Evolutionary conservation across 768 basidiomycete species (phyloP).

Genomic region (Gelatoporia subvermispora): DNA sequence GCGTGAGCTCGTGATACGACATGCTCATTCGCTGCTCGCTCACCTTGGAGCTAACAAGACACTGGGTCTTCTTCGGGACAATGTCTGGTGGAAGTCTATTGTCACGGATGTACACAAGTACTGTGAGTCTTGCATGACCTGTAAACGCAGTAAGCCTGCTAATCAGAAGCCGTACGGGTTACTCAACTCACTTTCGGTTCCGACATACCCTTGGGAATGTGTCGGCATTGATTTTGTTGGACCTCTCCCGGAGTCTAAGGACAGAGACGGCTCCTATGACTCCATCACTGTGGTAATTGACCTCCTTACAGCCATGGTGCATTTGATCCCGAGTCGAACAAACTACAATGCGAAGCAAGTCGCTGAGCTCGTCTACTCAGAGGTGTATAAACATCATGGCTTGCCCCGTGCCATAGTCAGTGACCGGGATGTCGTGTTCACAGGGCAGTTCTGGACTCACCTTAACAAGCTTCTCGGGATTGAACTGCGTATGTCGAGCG

Average conservation of each 20-base stretch:
- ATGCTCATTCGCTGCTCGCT: constrained; percentile 28
- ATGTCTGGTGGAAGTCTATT: constrained; percentile 30
- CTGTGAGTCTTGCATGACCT: constrained; percentile 15
- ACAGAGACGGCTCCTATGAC: constrained; percentile 17
- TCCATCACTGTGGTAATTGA: constrained; percentile 19
- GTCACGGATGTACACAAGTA: constrained; percentile 12
- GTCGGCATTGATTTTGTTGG: constrained; percentile 38
- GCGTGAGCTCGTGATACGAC: constrained; percentile 26
- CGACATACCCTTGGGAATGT: constrained; percentile 28
- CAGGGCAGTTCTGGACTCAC: no score
- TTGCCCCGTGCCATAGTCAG: background rate
- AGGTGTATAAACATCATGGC: constrained; percentile 33
- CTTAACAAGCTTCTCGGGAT: no score
- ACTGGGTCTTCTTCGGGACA: constrained; percentile 22
- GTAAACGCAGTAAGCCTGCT: constrained; percentile 10
- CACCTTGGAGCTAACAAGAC: constrained; percentile 29
- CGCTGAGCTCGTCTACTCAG: constrained; percentile 29
- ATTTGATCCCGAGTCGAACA: constrained; percentile 22
- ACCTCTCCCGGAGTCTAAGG: constrained; percentile 22
- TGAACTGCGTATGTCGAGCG: no score
- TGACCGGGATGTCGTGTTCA: no score
- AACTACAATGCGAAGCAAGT: constrained; percentile 29
- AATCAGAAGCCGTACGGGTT: constrained; percentile 21
- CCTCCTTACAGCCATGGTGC: constrained; percentile 18
- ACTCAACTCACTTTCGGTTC: constrained; percentile 25